These are phyloP conservation scores for Leccinum olivaceoglutinosum DNA, from an alignment of 1,284 basidiomycete species.

Conservation along the genomic window DNA sequence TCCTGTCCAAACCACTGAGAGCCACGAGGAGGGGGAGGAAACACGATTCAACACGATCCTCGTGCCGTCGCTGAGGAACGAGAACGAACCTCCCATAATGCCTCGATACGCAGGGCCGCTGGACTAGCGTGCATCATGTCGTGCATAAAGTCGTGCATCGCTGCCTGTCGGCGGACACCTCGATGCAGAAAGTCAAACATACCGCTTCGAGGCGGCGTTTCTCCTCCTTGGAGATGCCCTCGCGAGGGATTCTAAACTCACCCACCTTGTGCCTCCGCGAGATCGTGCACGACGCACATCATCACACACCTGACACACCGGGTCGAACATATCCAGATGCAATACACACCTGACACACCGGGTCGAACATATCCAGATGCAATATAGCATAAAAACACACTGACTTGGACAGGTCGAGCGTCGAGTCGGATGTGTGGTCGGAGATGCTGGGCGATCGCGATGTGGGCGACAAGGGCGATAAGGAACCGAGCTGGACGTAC, in stretches of 20 bases:
- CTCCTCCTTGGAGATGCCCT: conserved; percentile 78
- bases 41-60: background rate
- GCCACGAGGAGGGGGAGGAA: background rate
- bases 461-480: background rate
- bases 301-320: conserved; percentile 67
- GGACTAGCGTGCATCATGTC: conserved; percentile 85
- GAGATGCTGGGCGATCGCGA: conserved; percentile 60
- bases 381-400: conserved; percentile 11
- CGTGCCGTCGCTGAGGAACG: background rate
- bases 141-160: conserved; percentile 87
- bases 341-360: conserved; percentile 60
- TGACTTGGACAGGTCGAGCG: conserved; percentile 75
- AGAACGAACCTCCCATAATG: conserved; percentile 74
- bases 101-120: conserved; percentile 72
- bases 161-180: conserved; percentile 48
- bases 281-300: conserved; percentile 90
- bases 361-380: background rate
- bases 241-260: conserved; percentile 48
- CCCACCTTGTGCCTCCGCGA: conserved; percentile 88
- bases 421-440: conserved; percentile 75
- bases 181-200: background rate
- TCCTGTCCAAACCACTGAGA: conserved; percentile 48
- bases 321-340: background rate
- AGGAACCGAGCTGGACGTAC: conserved; percentile 33
- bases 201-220: conserved; percentile 77